Base-by-base conservation (phyloP, 805 yeast genomes). In the Kregervanrija fluxuum region DNA sequence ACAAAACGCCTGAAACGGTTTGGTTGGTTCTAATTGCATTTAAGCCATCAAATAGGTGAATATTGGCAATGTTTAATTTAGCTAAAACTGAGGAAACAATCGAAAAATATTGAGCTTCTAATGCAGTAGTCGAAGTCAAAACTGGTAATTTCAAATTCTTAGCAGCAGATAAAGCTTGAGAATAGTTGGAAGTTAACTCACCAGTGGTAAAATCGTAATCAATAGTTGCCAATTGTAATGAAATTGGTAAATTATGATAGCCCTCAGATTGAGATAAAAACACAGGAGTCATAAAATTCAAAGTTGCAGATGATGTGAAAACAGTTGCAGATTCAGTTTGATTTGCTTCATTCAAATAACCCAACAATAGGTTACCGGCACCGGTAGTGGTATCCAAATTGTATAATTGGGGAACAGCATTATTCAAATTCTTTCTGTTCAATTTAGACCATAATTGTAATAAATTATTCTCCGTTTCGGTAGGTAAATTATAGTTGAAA, bases 41-140 rank as follows among this genome's bases (percentile, higher is more conserved):
- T 11, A 85, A 71, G 32, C 96, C 97, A 62, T 90, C 96, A 60
- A 82, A 87, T 49, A 87, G 70, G 62, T 85, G 81, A 45, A 88
- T 60, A 11, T 82, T 73, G 3, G 95, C 85, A 37, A 68, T 54
- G 31, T 75, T 70, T 13, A 89, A 78, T 54, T 79, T 66, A 15
- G 90, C 81, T 51, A 82, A 66, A 42, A 75, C 82, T 37, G 80
- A 69, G 40, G 88, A 73, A 53, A 87, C 70, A 35, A 84, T 64
- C 16, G 95, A 61, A 43, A 80, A 69, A 50, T 77, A 78, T 64
- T 85, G 91, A 43, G 80, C 75, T 61, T 86, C 95, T 34, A 71
- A 56, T 22, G 71, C 67, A 42, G 72, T 64, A 31, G 79, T 70
- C 4, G 96, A 90, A 6, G 85, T 73, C 36, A 89, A 68, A 28